A percentile compares a stretch with the other conserved stretches of the same genome.
Conservation (phyloP, 2,329 filamentous ascomycete species). For the Fonsecaea monophora region DNA sequence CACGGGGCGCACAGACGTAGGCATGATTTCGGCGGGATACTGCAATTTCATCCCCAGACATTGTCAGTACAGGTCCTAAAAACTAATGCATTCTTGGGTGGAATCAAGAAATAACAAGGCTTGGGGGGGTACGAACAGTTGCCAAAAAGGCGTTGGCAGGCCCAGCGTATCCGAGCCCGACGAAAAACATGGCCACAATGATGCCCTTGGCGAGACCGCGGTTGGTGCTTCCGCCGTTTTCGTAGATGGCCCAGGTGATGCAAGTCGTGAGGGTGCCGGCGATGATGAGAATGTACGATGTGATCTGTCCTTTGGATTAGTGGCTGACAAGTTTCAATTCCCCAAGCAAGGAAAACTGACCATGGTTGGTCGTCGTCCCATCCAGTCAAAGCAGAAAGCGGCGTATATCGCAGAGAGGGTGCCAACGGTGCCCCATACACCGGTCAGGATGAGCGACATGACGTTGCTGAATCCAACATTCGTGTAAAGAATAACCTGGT, state of each 20-base stretch:
- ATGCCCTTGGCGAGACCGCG: conserved; percentile 14
- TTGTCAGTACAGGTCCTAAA: not conserved
- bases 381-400: conserved; percentile 61
- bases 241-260: conserved; percentile 18
- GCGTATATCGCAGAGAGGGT: conserved; percentile 74
- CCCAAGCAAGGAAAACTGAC: conserved; percentile 64
- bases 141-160: conserved; percentile 22
- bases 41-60: not conserved
- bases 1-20: conserved; percentile 15
- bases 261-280: conserved; percentile 1
- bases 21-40: conserved; percentile 27
- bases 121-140: conserved; percentile 15
- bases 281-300: conserved; percentile 20
- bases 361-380: conserved; percentile 65
- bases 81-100: not conserved
- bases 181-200: conserved; percentile 21
- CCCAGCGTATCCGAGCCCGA: conserved; percentile 15
- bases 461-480: conserved; percentile 57
- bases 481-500: conserved; percentile 75
- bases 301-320: conserved; percentile 4
- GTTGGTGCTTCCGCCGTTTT: conserved; percentile 18
- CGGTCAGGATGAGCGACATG: conserved; percentile 70
- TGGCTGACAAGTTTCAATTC: conserved; percentile 51
- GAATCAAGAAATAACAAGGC: not conserved
- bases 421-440: conserved; percentile 89